Conservation (phyloP, 2,329 filamentous ascomycete species). For the Fusarium sp. region DNA sequence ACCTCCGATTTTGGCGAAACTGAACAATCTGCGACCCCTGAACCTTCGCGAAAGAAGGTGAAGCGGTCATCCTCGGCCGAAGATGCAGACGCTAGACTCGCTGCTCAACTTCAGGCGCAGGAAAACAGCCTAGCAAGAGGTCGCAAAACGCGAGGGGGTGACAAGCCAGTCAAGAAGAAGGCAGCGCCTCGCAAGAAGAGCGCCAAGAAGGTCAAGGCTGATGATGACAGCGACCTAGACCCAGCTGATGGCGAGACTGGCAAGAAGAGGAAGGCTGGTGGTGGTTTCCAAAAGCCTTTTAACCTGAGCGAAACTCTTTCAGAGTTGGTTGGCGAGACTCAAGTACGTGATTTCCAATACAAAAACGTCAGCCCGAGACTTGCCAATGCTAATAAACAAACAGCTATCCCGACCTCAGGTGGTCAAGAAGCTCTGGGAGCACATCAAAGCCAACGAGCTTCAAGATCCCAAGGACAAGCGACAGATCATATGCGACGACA, state of each 20-base stretch:
- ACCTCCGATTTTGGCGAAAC: conserved; percentile 57
- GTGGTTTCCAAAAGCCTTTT: conserved; percentile 92
- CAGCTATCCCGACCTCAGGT: conserved; percentile 93
- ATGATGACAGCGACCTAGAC: conserved; percentile 83
- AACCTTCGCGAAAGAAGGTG: conserved; percentile 73
- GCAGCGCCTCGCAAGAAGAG: conserved; percentile 76
- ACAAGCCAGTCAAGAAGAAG: conserved; percentile 72
- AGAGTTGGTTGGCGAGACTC: conserved; percentile 75
- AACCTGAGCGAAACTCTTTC: conserved; percentile 77
- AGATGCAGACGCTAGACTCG: conserved; percentile 87
- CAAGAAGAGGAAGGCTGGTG: conserved; percentile 83
- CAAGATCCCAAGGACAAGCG: conserved; percentile 93
- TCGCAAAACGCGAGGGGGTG: conserved; percentile 81
- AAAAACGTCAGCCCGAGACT: neutral
- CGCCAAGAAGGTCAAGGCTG: conserved; percentile 77
- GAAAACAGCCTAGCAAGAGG: conserved; percentile 78
- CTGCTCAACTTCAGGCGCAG: conserved; percentile 89
- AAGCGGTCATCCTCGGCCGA: conserved; percentile 68
- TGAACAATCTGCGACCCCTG: conserved; percentile 59
- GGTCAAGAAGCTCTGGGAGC: conserved; percentile 95
- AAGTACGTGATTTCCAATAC: conserved; percentile 60
- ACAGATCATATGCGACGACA: conserved; percentile 92
- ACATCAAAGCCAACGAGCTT: conserved; percentile 88
- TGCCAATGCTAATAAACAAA: conserved; percentile 17
- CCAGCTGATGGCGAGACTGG: conserved; percentile 66